phyloP scores from a whole-genome alignment of 495 filamentous ascomycete genomes.

The Daldinia grandis region DNA sequence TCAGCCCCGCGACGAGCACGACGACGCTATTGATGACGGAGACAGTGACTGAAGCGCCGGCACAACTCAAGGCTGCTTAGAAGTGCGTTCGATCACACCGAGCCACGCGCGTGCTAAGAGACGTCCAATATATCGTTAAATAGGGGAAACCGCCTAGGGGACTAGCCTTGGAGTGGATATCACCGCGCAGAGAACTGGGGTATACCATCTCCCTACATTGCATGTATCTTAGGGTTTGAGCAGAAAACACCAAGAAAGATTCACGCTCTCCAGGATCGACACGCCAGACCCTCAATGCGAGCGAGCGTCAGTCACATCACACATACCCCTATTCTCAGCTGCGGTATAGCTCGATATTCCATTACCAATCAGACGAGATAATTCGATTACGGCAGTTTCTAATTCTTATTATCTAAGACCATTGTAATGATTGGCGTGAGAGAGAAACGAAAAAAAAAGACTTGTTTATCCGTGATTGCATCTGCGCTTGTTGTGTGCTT shows the following conservation, averaged over 20 bases:
- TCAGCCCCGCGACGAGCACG: conserved; percentile 56
- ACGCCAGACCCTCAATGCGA: neutral
- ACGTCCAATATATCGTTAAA: neutral
- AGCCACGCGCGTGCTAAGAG: neutral
- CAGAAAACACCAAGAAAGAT: neutral
- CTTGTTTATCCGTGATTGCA: neutral
- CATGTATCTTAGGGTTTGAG: neutral
- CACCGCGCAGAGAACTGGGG: neutral
- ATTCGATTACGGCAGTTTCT: neutral
- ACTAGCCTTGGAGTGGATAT: neutral
- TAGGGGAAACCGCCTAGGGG: neutral
- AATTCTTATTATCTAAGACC: neutral
- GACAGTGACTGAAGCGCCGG: conserved; percentile 57
- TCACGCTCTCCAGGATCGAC: neutral
- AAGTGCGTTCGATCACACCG: neutral
- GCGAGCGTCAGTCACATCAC: neutral
- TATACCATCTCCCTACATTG: neutral
- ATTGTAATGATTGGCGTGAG: neutral
- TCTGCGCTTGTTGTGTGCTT: neutral
- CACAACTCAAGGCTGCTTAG: neutral
- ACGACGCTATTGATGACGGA: conserved; percentile 72
- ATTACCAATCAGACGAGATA: neutral
- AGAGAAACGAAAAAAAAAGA: neutral
- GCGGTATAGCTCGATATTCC: neutral
- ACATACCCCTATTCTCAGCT: neutral